Evolutionary conservation across 2,329 filamentous ascomycete genomes (phyloP).

Genomic region (Penicillium sp.): DNA sequence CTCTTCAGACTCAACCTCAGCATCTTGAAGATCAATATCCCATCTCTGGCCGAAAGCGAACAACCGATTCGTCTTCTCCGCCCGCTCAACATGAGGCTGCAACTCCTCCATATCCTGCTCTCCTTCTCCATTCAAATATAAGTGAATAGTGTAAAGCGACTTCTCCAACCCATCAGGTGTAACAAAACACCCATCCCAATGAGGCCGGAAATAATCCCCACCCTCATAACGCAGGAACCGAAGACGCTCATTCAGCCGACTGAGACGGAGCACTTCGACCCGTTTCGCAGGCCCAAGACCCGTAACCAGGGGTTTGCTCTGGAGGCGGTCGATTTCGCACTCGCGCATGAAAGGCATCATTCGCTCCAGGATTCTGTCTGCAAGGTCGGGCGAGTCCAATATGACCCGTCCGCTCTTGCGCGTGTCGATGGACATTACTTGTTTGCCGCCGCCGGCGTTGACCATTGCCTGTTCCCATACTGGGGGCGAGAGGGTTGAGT

Average conservation of each 20-base stretch:
- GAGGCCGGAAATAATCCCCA: slow-evolving; percentile 72
- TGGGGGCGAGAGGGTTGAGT: slow-evolving; percentile 22
- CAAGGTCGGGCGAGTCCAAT: slow-evolving; percentile 65
- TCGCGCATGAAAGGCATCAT: slow-evolving; percentile 49
- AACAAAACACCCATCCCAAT: slow-evolving; percentile 66
- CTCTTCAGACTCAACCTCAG: background rate
- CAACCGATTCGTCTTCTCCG: slow-evolving; percentile 9
- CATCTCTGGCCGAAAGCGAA: background rate
- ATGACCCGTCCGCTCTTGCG: slow-evolving; percentile 76
- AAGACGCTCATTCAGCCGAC: slow-evolving; percentile 68
- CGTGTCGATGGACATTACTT: slow-evolving; percentile 58
- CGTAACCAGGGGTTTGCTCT: slow-evolving; percentile 44
- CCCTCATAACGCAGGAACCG: slow-evolving; percentile 70
- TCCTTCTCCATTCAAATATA: slow-evolving; percentile 54
- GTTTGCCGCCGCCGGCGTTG: slow-evolving; percentile 62
- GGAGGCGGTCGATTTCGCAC: slow-evolving; percentile 47
- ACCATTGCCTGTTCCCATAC: slow-evolving; percentile 70
- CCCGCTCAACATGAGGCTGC: slow-evolving; percentile 20
- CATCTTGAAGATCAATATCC: no score
- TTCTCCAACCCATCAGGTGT: slow-evolving; percentile 54
- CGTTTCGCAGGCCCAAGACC: slow-evolving; percentile 47
- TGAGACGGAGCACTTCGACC: slow-evolving; percentile 38
- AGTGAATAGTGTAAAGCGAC: slow-evolving; percentile 56
- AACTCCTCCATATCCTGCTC: slow-evolving; percentile 36
- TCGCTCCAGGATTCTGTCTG: slow-evolving; percentile 63